phyloP scores from a whole-genome alignment of 2,329 filamentous ascomycete species.

The Triangularia setosa region DNA sequence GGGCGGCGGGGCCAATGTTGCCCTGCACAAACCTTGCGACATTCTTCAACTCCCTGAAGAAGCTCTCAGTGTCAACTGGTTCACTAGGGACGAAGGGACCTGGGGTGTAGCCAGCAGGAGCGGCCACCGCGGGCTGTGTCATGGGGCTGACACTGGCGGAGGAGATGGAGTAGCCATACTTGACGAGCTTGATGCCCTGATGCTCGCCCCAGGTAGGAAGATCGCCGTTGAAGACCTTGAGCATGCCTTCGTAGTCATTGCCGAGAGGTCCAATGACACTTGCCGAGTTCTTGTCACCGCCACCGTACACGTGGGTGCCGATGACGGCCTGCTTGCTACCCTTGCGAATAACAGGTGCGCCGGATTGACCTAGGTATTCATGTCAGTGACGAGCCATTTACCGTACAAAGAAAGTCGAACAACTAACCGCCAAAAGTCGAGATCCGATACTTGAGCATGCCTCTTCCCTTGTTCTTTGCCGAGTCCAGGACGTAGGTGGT shows the following conservation, averaged over 20 bases:
- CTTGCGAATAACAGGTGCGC: constrained; percentile 15
- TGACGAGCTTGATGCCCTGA: constrained; percentile 9
- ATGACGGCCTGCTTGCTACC: constrained; percentile 6
- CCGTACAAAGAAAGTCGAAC: not conserved
- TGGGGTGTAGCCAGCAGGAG: not conserved
- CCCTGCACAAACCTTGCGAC: constrained; percentile 7
- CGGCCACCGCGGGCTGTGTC: too few relatives aligned
- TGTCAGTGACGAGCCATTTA: too few relatives aligned
- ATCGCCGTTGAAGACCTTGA: constrained; percentile 2
- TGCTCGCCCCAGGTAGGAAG: constrained; percentile 5
- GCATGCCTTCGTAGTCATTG: constrained; percentile 22
- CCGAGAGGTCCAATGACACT: constrained; percentile 26
- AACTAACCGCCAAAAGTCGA: constrained; percentile 14
- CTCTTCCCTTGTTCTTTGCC: not conserved
- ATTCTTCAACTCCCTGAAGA: constrained; percentile 7
- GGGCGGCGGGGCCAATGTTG: constrained; percentile 3
- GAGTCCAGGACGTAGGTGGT: not conserved
- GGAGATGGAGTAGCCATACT: not conserved
- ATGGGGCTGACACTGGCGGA: not conserved
- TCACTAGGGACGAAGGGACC: not conserved
- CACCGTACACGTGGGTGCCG: constrained; percentile 14
- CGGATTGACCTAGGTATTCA: constrained; percentile 3
- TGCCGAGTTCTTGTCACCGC: constrained; percentile 26
- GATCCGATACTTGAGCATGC: constrained; percentile 14
- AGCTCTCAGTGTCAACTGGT: not conserved